These are phyloP conservation scores for Bipolaris victoriae DNA, from an alignment of 2,329 filamentous ascomycete genomes.

Conservation along the genomic window DNA sequence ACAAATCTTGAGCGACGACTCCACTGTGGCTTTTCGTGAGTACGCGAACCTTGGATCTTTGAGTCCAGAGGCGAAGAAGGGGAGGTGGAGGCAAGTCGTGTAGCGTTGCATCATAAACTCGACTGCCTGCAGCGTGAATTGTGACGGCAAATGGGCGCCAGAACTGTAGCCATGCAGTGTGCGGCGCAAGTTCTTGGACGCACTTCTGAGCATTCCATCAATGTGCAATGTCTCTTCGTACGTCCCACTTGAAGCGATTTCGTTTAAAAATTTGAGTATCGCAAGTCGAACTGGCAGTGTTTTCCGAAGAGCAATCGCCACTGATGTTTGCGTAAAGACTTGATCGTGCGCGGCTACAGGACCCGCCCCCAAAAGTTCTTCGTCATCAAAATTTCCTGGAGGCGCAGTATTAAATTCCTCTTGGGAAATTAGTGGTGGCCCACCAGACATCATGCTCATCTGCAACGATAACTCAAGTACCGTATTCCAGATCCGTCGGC, in stretches of 20 bases:
- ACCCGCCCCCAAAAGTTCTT: constrained; percentile 42
- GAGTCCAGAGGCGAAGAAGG: constrained; percentile 31
- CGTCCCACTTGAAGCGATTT: constrained; percentile 27
- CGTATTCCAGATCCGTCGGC: constrained; percentile 42
- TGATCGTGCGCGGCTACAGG: constrained; percentile 35
- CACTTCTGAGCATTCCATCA: constrained; percentile 25
- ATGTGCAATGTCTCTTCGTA: constrained; percentile 39
- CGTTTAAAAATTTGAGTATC: constrained; percentile 42
- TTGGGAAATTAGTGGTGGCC: constrained; percentile 43
- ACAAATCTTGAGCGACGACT: constrained; percentile 39
- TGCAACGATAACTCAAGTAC: constrained; percentile 49
- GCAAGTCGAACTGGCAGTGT: constrained; percentile 48
- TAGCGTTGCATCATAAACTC: constrained; percentile 40
- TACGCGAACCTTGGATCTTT: constrained; percentile 34
- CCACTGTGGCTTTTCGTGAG: constrained; percentile 34
- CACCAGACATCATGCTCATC: constrained; percentile 46
- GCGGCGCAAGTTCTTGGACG: constrained; percentile 29
- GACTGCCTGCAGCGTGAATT: constrained; percentile 27
- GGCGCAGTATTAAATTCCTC: constrained; percentile 48
- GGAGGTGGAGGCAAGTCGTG: constrained; percentile 33
- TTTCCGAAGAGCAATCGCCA: constrained; percentile 46
- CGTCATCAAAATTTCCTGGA: constrained; percentile 51
- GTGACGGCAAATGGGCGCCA: background rate
- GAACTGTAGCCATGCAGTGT: constrained; percentile 21
- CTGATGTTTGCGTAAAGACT: constrained; percentile 45